These are phyloP conservation scores for Carex scoparia DNA, from an alignment of 176 grass and related monocot species.

Conservation along the genomic window DNA sequence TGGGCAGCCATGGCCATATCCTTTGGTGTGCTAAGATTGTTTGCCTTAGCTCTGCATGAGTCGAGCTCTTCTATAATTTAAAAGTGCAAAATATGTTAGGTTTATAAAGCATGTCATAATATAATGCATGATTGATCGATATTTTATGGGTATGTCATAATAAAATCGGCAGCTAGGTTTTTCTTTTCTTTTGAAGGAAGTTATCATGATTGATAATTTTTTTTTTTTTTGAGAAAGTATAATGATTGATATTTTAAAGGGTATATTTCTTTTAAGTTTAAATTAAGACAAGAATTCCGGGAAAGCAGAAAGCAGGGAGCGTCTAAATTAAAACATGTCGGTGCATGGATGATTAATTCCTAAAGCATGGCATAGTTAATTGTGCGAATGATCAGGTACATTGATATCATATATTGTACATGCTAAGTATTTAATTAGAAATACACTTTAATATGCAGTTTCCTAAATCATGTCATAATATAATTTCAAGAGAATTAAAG, in stretches of 20 bases:
- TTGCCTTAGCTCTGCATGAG: conserved; percentile 22
- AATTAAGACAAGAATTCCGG: not conserved
- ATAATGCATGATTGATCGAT: no score
- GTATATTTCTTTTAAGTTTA: not conserved
- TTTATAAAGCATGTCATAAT: not conserved
- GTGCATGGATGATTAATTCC: not conserved
- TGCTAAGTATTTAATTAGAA: not conserved
- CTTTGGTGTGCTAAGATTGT: conserved; percentile 33
- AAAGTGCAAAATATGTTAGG: not conserved
- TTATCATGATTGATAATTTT: not conserved
- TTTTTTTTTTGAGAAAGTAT: not conserved
- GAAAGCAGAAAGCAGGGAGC: not conserved
- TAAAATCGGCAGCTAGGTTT: no score
- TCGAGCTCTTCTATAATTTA: not conserved
- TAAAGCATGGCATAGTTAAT: not conserved
- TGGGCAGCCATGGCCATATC: conserved; percentile 42
- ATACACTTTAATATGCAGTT: not conserved
- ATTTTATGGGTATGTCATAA: no score
- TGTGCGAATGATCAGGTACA: not conserved
- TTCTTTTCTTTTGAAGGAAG: not conserved
- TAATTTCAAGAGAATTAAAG: not conserved
- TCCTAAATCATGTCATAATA: not conserved
- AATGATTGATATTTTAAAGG: not conserved
- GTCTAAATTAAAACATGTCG: not conserved
- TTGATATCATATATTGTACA: not conserved